Evolutionary conservation across 164 flowering plant species (phyloP).

Genomic region (Chimonanthus praecox): DNA sequence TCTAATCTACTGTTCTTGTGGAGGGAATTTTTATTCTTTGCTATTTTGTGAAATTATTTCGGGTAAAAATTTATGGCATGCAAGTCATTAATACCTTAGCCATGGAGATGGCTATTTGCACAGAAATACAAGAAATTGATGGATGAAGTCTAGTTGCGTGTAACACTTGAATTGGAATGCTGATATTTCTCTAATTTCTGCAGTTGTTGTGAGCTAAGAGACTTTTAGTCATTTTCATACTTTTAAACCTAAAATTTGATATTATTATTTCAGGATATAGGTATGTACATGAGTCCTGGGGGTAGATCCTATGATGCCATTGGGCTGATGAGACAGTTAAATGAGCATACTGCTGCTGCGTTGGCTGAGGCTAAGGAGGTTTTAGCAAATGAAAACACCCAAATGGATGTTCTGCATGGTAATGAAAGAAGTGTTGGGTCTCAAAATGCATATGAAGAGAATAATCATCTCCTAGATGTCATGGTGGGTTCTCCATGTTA

Average conservation of each 20-base stretch:
- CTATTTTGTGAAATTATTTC: no score
- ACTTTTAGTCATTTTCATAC: background rate
- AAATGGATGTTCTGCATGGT: conserved; percentile 15
- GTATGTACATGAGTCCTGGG: conserved; percentile 64
- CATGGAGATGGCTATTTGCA: background rate
- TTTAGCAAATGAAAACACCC: conserved; percentile 59
- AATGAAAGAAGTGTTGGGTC: conserved; percentile 19
- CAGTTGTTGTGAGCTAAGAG: background rate
- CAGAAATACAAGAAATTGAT: background rate
- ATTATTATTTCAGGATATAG: conserved; percentile 58
- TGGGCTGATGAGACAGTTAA: conserved; percentile 76
- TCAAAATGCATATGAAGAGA: conserved; percentile 19
- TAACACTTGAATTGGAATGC: background rate
- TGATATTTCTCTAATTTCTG: background rate
- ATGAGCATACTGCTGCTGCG: conserved; percentile 67
- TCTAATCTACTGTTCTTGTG: no score
- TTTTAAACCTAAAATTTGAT: background rate
- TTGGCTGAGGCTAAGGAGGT: conserved; percentile 76
- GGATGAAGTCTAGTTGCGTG: background rate
- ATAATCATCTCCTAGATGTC: conserved; percentile 18
- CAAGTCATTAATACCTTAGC: background rate
- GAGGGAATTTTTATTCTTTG: no score
- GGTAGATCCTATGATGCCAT: conserved; percentile 79
- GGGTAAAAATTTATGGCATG: no score
- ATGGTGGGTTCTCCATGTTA: conserved; percentile 35